phyloP scores from a whole-genome alignment of 2,329 filamentous ascomycete species.

The Diaporthe sp. region DNA sequence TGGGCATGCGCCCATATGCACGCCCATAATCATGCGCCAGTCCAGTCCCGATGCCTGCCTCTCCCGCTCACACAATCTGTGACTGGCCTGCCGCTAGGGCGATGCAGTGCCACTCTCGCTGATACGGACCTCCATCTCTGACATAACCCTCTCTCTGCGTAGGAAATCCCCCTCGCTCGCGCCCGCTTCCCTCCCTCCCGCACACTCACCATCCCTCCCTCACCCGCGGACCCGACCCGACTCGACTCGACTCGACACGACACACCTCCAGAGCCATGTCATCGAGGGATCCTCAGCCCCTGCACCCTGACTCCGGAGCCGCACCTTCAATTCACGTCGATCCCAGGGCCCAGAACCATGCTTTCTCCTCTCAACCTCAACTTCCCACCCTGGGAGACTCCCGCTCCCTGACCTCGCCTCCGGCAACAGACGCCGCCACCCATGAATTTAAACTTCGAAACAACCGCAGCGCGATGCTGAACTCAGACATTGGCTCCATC shows the following conservation, averaged over 20 bases:
- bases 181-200: slow-evolving; percentile 4
- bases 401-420: slow-evolving; percentile 43
- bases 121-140: slow-evolving; percentile 25
- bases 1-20: slow-evolving; percentile 22
- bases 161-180: not conserved
- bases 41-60: slow-evolving; percentile 15
- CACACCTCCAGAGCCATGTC: slow-evolving; percentile 37
- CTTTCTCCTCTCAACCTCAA: slow-evolving; percentile 37
- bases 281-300: slow-evolving; percentile 34
- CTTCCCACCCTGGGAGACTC: slow-evolving; percentile 23
- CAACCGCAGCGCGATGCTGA: slow-evolving; percentile 44
- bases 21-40: slow-evolving; percentile 24
- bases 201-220: slow-evolving; percentile 13
- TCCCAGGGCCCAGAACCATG: slow-evolving; percentile 27
- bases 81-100: slow-evolving; percentile 28
- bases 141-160: slow-evolving; percentile 21
- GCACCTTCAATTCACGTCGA: slow-evolving; percentile 35
- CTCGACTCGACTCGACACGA: not conserved
- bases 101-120: slow-evolving; percentile 27
- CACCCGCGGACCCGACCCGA: slow-evolving; percentile 26
- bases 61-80: slow-evolving; percentile 24
- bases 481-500: slow-evolving; percentile 43
- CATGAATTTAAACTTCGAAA: slow-evolving; percentile 42
- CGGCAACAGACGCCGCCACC: slow-evolving; percentile 46
- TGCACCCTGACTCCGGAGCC: slow-evolving; percentile 39